These are phyloP conservation scores for Pseudogymnoascus verrucosus DNA, from an alignment of 2,329 filamentous ascomycete genomes.

Conservation along the genomic window DNA sequence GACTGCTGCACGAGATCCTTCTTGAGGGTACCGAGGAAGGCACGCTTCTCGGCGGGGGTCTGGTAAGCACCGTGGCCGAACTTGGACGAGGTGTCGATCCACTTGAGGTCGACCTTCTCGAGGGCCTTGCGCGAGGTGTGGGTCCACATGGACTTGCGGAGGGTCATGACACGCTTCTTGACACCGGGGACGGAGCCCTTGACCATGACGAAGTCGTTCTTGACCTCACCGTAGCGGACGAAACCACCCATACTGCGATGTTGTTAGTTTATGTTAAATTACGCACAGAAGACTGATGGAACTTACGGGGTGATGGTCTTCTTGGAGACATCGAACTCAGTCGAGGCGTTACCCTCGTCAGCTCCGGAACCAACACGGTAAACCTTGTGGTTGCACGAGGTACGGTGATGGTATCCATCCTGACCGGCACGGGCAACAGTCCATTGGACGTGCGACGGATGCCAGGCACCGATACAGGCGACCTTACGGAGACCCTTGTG, in stretches of 20 bases:
- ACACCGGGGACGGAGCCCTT: constrained; percentile 97
- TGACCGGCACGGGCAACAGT: constrained; percentile 99
- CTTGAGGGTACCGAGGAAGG: constrained; percentile 98
- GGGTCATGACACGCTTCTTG: constrained; percentile 99
- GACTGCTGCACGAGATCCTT: constrained; percentile 68
- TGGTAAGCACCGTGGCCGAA: constrained; percentile 99
- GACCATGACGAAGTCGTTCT: constrained; percentile 97
- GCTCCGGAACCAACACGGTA: constrained; percentile 95
- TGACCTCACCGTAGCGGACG: constrained; percentile 97
- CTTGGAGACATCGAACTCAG: constrained; percentile 95
- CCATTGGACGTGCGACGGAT: constrained; percentile 99
- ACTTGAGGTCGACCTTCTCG: constrained; percentile 99
- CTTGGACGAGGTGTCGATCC: constrained; percentile 99
- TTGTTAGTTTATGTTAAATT: constrained; percentile 26
- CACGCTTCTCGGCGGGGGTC: constrained; percentile 95
- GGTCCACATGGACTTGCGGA: constrained; percentile 96
- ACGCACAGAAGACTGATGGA: neutral
- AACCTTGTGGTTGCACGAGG: constrained; percentile 99
- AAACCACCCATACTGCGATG: constrained; percentile 82
- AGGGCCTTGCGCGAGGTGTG: constrained; percentile 93
- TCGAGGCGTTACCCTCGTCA: constrained; percentile 87
- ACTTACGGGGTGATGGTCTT: constrained; percentile 99
- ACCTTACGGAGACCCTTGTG: constrained; percentile 99
- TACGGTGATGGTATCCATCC: constrained; percentile 99
- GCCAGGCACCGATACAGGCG: constrained; percentile 99